Base-by-base conservation (phyloP, 2,329 filamentous ascomycete genomes). In the Dothidotthia symphoricarpi region DNA sequence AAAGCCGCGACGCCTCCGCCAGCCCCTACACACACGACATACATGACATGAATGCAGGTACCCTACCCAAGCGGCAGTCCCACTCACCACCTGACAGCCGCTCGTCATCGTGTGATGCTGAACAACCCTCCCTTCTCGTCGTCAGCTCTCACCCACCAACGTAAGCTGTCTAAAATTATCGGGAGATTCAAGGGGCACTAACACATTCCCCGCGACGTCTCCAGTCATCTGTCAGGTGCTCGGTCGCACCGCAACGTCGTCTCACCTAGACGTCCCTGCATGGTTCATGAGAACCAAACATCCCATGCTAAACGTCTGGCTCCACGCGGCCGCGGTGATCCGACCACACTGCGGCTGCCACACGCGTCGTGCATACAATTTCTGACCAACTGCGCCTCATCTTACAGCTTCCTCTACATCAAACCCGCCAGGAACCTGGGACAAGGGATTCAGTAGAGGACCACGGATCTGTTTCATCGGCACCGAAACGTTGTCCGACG, bases 391-490 rank as follows among this genome's bases (percentile, higher is more conserved):
- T 15, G 26, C 24, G 12, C 17, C n/a, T 29, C 34, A 37, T 4
- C 22, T 33, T 22, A 22, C 19, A 5, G 9, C 19, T 9, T 22
- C 19, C 5, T 22, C 19, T 22, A 22, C 19, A 22, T 22, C 19
- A 22, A 22, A 22, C 19, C 19, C 5, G 19, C 19, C 35, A 39
- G 41, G 24, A 41, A 39, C 35, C 39, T 54, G 46, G 49, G 42
- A 53, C 49, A 42, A 48, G 45, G 41, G 46, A 49, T 45, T 46
- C 47, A 49, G 40, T 39, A 28, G 45, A 31, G 36, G 41, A 28
- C 39, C 47, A 49, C 45, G 39, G 36, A 49, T 43, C 12, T 35
- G 49, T 56, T 55, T 56, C 51, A 56, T 48, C 43, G 27, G 5
- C 47, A 43, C 46, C 50, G 48, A 48, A 42, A 22, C 19, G 19